Conservation (phyloP, 2,329 filamentous ascomycete genomes). For the Zymoseptoria crescenta region DNA sequence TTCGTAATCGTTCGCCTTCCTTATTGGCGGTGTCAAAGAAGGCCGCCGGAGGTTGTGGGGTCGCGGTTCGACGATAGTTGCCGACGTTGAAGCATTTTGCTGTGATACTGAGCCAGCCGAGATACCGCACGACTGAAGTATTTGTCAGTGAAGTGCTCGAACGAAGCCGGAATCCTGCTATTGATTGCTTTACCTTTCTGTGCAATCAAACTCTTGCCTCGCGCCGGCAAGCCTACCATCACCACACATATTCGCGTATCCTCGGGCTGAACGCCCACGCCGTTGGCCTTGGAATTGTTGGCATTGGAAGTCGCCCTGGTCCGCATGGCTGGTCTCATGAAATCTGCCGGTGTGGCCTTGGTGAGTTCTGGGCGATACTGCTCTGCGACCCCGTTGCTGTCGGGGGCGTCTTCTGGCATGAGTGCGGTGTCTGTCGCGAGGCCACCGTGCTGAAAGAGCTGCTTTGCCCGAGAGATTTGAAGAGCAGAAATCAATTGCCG, state of each 20-base stretch:
- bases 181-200: constrained; percentile 52
- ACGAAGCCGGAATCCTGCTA: background rate
- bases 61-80: constrained; percentile 82
- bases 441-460: background rate
- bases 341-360: constrained; percentile 31
- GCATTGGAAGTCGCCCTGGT: constrained; percentile 19
- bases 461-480: background rate
- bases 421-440: background rate
- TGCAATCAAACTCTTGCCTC: constrained; percentile 95
- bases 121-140: constrained; percentile 73
- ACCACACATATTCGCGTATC: constrained; percentile 96
- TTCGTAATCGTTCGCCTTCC: constrained; percentile 82
- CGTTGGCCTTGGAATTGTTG: constrained; percentile 40
- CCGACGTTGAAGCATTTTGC: constrained; percentile 97
- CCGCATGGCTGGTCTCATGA: constrained; percentile 35
- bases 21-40: constrained; percentile 91
- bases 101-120: constrained; percentile 91
- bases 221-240: constrained; percentile 93
- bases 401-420: constrained; percentile 12
- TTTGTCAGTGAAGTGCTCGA: constrained; percentile 3
- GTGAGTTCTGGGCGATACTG: constrained; percentile 22
- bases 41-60: constrained; percentile 81
- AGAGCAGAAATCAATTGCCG: background rate
- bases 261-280: constrained; percentile 76
- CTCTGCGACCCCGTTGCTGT: constrained; percentile 22